Conservation (phyloP, 345 rosid species). For the Eutrema yunnanense region DNA sequence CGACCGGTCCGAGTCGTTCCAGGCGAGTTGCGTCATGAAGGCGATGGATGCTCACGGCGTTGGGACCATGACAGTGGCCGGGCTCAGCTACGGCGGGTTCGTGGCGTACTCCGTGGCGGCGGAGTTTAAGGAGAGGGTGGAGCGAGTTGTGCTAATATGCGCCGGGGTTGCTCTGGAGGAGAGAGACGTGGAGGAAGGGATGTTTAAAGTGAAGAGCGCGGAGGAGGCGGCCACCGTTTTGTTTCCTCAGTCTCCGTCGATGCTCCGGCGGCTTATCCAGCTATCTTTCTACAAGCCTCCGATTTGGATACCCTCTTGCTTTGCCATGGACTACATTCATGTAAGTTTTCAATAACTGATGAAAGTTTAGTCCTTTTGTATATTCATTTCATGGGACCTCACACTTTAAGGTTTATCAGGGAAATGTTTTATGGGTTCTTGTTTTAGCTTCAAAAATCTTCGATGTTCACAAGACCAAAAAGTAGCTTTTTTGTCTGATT, state of each 20-base stretch:
- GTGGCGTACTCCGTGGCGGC: constrained; percentile 79
- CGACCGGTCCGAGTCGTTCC: constrained; percentile 62
- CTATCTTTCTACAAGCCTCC: constrained; percentile 69
- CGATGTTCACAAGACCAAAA: not conserved
- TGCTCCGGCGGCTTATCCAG: constrained; percentile 40
- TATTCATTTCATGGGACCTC: not conserved
- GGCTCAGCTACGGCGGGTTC: constrained; percentile 84
- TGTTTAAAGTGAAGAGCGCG: constrained; percentile 51
- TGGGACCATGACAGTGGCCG: constrained; percentile 44
- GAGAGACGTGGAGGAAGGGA: constrained; percentile 64
- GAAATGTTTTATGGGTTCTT: not conserved
- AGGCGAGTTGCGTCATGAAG: constrained; percentile 65
- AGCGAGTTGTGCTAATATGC: constrained; percentile 59
- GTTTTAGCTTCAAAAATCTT: not conserved
- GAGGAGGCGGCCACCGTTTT: constrained; percentile 53
- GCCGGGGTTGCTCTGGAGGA: constrained; percentile 84
- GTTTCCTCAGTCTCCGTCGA: constrained; percentile 64
- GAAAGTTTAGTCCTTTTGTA: not conserved
- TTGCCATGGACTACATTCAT: constrained; percentile 61
- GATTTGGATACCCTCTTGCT: constrained; percentile 56
- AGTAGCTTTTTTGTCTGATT: not conserved
- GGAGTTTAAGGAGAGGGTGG: constrained; percentile 61
- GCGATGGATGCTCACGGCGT: constrained; percentile 48
- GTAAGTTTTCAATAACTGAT: constrained; percentile 12
- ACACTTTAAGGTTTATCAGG: not conserved